These are phyloP conservation scores for Gigaspora rosea DNA, from an alignment of 192 early-diverging fungal genomes.

Conservation along the genomic window DNA sequence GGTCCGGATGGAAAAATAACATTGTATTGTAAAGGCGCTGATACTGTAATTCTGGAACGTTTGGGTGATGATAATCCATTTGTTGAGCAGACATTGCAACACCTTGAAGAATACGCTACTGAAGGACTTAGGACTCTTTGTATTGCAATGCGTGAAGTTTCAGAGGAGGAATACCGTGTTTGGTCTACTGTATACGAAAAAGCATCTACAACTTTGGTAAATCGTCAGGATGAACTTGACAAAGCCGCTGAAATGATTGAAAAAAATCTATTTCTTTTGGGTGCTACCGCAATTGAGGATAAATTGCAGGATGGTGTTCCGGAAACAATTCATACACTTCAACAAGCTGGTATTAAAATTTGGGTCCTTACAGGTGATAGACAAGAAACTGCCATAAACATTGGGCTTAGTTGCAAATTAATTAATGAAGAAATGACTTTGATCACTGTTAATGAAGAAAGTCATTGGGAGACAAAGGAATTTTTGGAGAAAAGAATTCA, in stretches of 20 bases:
- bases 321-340: conserved; percentile 95
- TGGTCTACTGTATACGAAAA: conserved; percentile 86
- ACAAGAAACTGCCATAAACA: conserved; percentile 99
- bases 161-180: conserved; percentile 80
- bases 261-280: conserved; percentile 86
- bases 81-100: conserved; percentile 67
- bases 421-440: conserved; percentile 96
- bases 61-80: conserved; percentile 73
- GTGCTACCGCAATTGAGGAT: conserved; percentile 98
- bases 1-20: conserved; percentile 83
- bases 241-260: conserved; percentile 96
- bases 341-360: conserved; percentile 93
- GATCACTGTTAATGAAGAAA: conserved; percentile 90
- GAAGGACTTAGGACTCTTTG: conserved; percentile 96
- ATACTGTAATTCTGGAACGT: conserved; percentile 95
- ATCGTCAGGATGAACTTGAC: conserved; percentile 85
- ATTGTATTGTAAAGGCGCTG: conserved; percentile 97
- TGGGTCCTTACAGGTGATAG: conserved; percentile 98
- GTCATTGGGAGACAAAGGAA: conserved; percentile 89
- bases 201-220: conserved; percentile 86
- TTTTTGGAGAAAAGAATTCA: conserved; percentile 87
- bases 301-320: conserved; percentile 98
- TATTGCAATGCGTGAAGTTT: conserved; percentile 91
- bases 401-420: conserved; percentile 95
- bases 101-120: conserved; percentile 93